Percentiles rank a stretch among this genome's conserved stretches.
Evolutionary conservation across 2,329 filamentous ascomycete species (phyloP).

Genomic region (Endoconidiophora laricicola): DNA sequence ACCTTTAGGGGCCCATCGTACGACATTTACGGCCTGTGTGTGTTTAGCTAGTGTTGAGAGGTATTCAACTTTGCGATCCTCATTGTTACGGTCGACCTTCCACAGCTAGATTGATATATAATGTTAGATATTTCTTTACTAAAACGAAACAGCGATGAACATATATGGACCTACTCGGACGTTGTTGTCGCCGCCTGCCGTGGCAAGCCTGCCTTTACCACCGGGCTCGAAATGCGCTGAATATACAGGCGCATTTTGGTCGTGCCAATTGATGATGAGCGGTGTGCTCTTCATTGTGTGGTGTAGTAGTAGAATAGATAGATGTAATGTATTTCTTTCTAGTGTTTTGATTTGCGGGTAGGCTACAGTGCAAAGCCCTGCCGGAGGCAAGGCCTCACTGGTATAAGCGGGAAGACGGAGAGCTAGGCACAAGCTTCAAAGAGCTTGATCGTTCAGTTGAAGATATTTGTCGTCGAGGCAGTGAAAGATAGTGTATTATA

Average conservation of each 20-base stretch:
- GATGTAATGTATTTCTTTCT: constrained; percentile 8
- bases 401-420: not conserved
- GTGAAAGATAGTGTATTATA: not conserved
- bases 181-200: constrained; percentile 90
- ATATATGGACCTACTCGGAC: constrained; percentile 52
- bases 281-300: constrained; percentile 83
- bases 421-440: not conserved
- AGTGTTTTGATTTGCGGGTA: constrained; percentile 2
- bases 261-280: constrained; percentile 96
- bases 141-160: not conserved
- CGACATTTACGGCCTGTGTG: constrained; percentile 94
- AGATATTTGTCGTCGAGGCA: not conserved
- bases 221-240: constrained; percentile 91
- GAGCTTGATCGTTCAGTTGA: not conserved
- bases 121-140: not conserved
- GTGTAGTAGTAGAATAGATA: constrained; percentile 10
- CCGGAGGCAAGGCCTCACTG: constrained; percentile 10
- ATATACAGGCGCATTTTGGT: constrained; percentile 92
- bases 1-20: constrained; percentile 91
- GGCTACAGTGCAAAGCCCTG: constrained; percentile 8
- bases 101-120: constrained; percentile 41
- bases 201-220: constrained; percentile 81
- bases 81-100: constrained; percentile 72
- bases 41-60: constrained; percentile 84
- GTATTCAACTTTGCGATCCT: constrained; percentile 80